phyloP scores from a whole-genome alignment of 106 monocot species.

The Acorus gramineus region DNA sequence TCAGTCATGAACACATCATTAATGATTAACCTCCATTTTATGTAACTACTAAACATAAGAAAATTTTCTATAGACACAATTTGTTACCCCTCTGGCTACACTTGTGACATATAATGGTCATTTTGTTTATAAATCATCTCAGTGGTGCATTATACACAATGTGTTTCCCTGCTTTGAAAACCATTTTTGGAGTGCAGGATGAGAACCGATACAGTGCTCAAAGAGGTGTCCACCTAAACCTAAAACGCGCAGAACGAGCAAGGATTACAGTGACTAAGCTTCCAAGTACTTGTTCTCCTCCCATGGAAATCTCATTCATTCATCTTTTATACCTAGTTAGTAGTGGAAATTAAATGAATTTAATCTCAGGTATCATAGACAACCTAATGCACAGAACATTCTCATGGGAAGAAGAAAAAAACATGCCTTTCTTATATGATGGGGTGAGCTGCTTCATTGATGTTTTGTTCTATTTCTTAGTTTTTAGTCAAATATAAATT shows the following conservation, averaged over 20 bases:
- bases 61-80: no score
- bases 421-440: slow-evolving; percentile 73
- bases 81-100: no score
- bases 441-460: slow-evolving; percentile 38
- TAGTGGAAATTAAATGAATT: no score
- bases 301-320: no score
- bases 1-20: no score
- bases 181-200: slow-evolving; percentile 39
- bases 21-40: no score
- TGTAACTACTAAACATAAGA: no score
- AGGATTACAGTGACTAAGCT: slow-evolving; percentile 60
- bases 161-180: background rate
- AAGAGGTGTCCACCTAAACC: slow-evolving; percentile 78
- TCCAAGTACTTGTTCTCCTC: slow-evolving; percentile 39
- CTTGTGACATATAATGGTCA: no score
- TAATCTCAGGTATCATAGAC: slow-evolving; percentile 57
- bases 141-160: background rate
- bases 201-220: slow-evolving; percentile 60
- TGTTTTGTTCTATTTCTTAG: no score
- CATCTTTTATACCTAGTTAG: no score
- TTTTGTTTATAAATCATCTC: background rate
- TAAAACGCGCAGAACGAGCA: slow-evolving; percentile 85
- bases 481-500: no score
- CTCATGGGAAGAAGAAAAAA: slow-evolving; percentile 78
- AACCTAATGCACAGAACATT: slow-evolving; percentile 62